Percentiles rank a stretch among this genome's conserved stretches.
Evolutionary conservation across 75 land plant genomes (phyloP).

Genomic region (Picea sitchensis): DNA sequence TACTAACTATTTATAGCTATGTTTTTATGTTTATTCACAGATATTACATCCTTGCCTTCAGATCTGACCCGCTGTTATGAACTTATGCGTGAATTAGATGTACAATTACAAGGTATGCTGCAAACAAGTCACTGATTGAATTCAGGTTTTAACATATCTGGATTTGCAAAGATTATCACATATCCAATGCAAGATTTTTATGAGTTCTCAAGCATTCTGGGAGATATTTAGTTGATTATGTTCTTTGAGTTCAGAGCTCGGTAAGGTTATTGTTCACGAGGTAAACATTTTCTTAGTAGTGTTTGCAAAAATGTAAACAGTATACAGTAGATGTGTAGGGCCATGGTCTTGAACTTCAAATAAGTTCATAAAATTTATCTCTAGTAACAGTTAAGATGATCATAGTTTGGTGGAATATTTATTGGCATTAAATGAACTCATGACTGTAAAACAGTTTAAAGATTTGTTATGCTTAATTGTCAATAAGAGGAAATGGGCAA

Average conservation of each 20-base stretch:
- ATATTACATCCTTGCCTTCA: conserved; percentile 45
- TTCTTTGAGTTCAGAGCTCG: background rate
- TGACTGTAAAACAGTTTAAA: no score
- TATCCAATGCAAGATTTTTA: background rate
- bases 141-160: background rate
- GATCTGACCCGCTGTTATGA: conserved; percentile 43
- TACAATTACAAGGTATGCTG: conserved; percentile 46
- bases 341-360: background rate
- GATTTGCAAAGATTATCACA: background rate
- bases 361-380: no score
- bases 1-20: background rate
- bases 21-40: conserved; percentile 15
- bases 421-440: no score
- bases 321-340: no score
- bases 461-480: no score
- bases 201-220: background rate
- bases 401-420: no score
- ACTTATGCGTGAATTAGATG: conserved; percentile 47
- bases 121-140: background rate
- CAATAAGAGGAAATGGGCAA: no score
- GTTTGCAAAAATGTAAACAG: conserved; percentile 2
- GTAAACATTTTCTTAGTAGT: background rate
- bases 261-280: background rate
- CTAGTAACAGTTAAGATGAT: no score
- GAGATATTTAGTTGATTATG: background rate